Percentiles rank a stretch among this genome's conserved stretches.
phyloP scores from a whole-genome alignment of 2,329 filamentous ascomycete species.

The Cytospora piceae region DNA sequence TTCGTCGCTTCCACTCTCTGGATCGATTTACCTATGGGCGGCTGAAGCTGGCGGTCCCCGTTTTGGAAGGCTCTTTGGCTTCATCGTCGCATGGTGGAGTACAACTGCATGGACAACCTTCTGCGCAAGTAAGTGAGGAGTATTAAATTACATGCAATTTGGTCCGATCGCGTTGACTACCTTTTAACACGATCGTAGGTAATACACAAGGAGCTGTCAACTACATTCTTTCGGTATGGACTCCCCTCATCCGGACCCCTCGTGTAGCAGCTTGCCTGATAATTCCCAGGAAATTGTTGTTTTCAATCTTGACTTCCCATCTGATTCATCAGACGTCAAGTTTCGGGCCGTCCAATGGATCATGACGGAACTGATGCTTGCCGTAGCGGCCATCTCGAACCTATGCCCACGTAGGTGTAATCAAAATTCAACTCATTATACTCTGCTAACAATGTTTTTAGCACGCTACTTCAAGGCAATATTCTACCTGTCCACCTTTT shows the following conservation, averaged over 20 bases:
- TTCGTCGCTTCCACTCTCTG: constrained; percentile 61
- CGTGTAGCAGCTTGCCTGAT: not conserved
- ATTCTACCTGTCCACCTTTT: constrained; percentile 52
- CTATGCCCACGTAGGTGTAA: constrained; percentile 51
- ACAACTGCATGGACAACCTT: constrained; percentile 66
- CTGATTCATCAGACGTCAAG: constrained; percentile 55
- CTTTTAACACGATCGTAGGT: constrained; percentile 35
- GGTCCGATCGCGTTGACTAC: too few relatives aligned
- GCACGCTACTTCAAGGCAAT: constrained; percentile 52
- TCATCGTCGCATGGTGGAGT: constrained; percentile 67
- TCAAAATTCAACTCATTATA: accelerated
- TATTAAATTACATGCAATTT: too few relatives aligned
- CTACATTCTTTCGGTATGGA: constrained; percentile 54
- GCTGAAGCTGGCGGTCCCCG: constrained; percentile 59
- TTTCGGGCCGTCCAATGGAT: constrained; percentile 67
- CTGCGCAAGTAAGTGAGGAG: constrained; percentile 48
- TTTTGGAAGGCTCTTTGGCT: constrained; percentile 60
- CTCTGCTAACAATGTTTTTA: constrained; percentile 30
- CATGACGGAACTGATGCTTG: constrained; percentile 55
- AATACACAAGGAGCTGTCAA: constrained; percentile 56
- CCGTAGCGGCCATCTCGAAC: constrained; percentile 53
- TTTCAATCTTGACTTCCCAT: constrained; percentile 59
- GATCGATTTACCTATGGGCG: constrained; percentile 66
- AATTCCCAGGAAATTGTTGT: constrained; percentile 56
- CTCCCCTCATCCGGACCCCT: not conserved